A percentile compares a stretch with the other conserved stretches of the same genome.
Conservation (phyloP, 352 stramenopile species). For the Globisporangium parvum region DNA sequence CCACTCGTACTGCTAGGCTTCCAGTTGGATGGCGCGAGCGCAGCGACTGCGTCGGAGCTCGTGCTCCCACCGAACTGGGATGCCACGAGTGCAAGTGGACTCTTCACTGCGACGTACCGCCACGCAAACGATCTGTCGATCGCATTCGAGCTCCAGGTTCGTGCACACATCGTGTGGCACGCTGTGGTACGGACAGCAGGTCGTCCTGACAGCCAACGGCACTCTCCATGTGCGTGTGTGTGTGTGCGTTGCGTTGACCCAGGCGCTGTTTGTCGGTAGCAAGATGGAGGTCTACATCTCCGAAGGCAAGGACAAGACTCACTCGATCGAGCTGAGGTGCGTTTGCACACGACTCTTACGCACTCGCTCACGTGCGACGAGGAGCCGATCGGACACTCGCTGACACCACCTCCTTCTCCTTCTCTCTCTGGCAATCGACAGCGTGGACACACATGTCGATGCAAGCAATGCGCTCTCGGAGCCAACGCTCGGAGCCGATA, state of each 20-base stretch:
- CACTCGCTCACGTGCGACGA: not conserved
- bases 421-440: not conserved
- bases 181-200: too few relatives aligned
- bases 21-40: not conserved
- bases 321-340: slow-evolving; percentile 72
- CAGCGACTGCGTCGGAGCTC: slow-evolving; percentile 16
- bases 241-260: not conserved
- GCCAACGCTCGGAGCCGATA: slow-evolving; percentile 23
- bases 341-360: not conserved
- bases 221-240: not conserved
- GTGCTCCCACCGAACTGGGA: slow-evolving; percentile 50
- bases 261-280: slow-evolving; percentile 68
- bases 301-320: slow-evolving; percentile 50
- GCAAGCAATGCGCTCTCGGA: slow-evolving; percentile 2
- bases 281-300: slow-evolving; percentile 82
- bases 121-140: slow-evolving; percentile 42
- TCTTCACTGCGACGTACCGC: slow-evolving; percentile 53
- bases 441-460: slow-evolving; percentile 5
- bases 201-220: not conserved
- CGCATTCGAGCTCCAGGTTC: slow-evolving; percentile 64
- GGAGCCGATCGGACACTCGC: too few relatives aligned
- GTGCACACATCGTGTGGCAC: not conserved
- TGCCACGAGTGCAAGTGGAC: slow-evolving; percentile 43
- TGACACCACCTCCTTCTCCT: not conserved
- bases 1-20: slow-evolving; percentile 7